Evolutionary conservation across 192 early-diverging fungal genomes (phyloP).

Genomic region (Geosiphon pyriformis): DNA sequence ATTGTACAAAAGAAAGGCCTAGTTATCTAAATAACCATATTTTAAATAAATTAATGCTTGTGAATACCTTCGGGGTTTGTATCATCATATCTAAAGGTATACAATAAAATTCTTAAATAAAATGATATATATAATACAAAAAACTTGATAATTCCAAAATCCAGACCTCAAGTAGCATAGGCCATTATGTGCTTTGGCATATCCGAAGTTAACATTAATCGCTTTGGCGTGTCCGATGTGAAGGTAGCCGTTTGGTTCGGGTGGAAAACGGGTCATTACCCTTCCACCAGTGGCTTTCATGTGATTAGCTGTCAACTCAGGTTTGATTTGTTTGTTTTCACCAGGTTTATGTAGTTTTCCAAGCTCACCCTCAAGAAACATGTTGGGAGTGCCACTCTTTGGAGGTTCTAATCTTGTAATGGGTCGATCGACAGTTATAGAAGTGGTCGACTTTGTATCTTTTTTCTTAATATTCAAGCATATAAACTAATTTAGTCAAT

Average conservation of each 20-base stretch:
- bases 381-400: slow-evolving; percentile 48
- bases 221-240: slow-evolving; percentile 99
- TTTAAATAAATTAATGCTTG: too few relatives aligned
- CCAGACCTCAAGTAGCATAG: slow-evolving; percentile 78
- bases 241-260: slow-evolving; percentile 98
- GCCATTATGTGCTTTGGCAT: slow-evolving; percentile 85
- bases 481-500: not conserved
- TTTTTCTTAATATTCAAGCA: slow-evolving; percentile 36
- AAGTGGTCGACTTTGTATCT: slow-evolving; percentile 10
- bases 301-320: slow-evolving; percentile 84
- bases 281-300: slow-evolving; percentile 83
- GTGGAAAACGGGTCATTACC: slow-evolving; percentile 98
- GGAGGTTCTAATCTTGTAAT: not conserved
- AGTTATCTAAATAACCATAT: too few relatives aligned
- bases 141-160: too few relatives aligned
- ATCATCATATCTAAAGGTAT: slow-evolving; percentile 45
- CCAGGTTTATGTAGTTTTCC: slow-evolving; percentile 90
- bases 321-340: slow-evolving; percentile 93
- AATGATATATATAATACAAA: slow-evolving; percentile 31
- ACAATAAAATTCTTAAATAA: not conserved
- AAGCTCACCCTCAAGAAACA: slow-evolving; percentile 92
- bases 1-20: too few relatives aligned
- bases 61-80: slow-evolving; percentile 49
- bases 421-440: slow-evolving; percentile 49
- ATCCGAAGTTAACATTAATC: slow-evolving; percentile 99